Conservation (phyloP, 495 filamentous ascomycete species). For the Lophiostoma macrostomum region DNA sequence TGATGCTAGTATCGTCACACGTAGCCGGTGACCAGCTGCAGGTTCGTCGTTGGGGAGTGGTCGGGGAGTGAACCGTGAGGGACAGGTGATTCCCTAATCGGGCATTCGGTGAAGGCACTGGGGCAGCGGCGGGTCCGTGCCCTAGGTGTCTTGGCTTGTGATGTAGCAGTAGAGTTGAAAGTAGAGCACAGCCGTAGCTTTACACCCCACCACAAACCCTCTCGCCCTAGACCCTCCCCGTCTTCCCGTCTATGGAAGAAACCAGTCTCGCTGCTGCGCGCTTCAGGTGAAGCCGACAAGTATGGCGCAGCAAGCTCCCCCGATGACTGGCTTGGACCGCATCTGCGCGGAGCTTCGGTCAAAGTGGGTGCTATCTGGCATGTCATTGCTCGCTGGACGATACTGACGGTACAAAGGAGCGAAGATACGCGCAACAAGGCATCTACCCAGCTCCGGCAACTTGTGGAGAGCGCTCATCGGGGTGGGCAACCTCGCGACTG, state of each 20-base stretch:
- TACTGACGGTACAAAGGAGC: slow-evolving; percentile 28
- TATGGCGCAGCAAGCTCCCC: slow-evolving; percentile 27
- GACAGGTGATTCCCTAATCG: too few species aligned
- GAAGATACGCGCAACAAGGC: slow-evolving; percentile 35
- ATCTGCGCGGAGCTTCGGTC: slow-evolving; percentile 39
- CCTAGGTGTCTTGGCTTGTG: too few species aligned
- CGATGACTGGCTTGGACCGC: slow-evolving; percentile 28
- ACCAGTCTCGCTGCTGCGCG: slow-evolving; percentile 13
- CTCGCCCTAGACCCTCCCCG: not conserved
- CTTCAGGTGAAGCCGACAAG: slow-evolving; percentile 26
- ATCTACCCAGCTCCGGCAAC: slow-evolving; percentile 31
- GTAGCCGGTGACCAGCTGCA: too few species aligned
- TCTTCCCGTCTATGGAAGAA: slow-evolving; percentile 26
- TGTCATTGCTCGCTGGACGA: not conserved
- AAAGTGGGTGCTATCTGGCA: slow-evolving; percentile 31
- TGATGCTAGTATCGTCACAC: too few species aligned
- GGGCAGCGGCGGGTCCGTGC: too few species aligned
- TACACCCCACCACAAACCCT: not conserved
- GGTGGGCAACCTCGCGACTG: slow-evolving; percentile 18
- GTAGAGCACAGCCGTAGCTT: slow-evolving; percentile 11
- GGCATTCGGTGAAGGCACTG: too few species aligned
- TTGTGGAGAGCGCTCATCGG: slow-evolving; percentile 36
- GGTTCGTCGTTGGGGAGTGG: too few species aligned
- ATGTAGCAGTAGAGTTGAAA: not conserved
- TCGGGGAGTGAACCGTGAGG: too few species aligned